Base-by-base conservation (phyloP, 345 rosid species). In the Cardamine occulta region DNA sequence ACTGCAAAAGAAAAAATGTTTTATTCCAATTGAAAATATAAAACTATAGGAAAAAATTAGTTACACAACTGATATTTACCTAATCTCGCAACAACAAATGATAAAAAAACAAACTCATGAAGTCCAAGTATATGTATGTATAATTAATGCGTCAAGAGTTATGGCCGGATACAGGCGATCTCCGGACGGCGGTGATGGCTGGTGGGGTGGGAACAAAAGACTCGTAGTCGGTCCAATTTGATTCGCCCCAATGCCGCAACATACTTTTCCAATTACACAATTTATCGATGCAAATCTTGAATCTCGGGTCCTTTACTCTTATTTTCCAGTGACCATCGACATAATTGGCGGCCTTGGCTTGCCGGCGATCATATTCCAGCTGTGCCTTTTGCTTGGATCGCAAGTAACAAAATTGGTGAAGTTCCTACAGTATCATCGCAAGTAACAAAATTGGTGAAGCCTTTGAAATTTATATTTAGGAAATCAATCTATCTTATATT, bases 241-340 rank as follows among this genome's bases (percentile, higher is more conserved):
- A 90, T 75, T 95, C 96, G 2, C 97, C 97, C 99, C 99, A 92
- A 48, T 95, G 97, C 31, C 82, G 79, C 58, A 95, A 63, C 99
- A 92, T 95, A 81, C 91, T 83, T 82, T 86, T 87, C 99, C 97
- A 95, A 60, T 78, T 75, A 74, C 99, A 95, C 68, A 95, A 59
- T 6, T 88, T 85, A 77, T 95, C 97, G 4, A 88, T 80, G 73
- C 99, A 95, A 59, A 86, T 90, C 62, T 84, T 80, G 63, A 80
- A 69, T 53, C 99, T 87, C 40, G 6, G 32, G 61, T 95, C 99
- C 66, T 84, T 72, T 4, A 92, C 81, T 80, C 79, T 80, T 19
- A 86, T 82, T 32, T 70, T 86, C 97, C 91, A 92, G 73, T 95
- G 97, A 3, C 86, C 87, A 48, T 92, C 91, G 12, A 84, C 71